Evolutionary conservation across 2,329 filamentous ascomycete genomes (phyloP).

Genomic region (Ceratocystis papillata): DNA sequence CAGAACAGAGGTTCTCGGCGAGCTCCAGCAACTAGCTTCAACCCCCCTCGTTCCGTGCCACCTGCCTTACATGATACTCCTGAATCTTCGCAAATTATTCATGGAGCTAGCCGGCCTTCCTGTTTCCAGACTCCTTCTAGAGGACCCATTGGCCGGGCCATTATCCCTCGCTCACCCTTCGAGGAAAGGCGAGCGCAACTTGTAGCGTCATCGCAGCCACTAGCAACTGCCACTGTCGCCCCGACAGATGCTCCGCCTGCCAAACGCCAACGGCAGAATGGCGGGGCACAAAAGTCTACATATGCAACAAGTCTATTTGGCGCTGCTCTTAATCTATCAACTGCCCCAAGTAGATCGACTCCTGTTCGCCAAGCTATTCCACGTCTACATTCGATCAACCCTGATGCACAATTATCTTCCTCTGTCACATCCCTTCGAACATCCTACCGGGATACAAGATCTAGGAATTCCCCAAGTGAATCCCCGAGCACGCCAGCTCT

Average conservation of each 20-base stretch:
- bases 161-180: constrained; percentile 18
- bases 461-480: neutral
- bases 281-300: constrained; percentile 34
- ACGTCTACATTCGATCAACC: constrained; percentile 14
- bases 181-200: constrained; percentile 17
- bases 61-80: neutral
- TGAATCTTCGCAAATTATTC: neutral
- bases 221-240: no score
- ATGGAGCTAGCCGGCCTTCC: neutral
- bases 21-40: constrained; percentile 11
- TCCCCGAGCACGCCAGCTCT: neutral
- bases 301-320: constrained; percentile 45
- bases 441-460: constrained; percentile 14
- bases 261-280: constrained; percentile 26
- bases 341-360: neutral
- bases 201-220: neutral
- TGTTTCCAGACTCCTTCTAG: constrained; percentile 17
- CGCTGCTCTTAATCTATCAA: constrained; percentile 34
- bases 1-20: constrained; percentile 20
- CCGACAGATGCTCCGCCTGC: constrained; percentile 8
- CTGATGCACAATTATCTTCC: neutral
- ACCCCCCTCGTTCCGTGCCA: constrained; percentile 14
- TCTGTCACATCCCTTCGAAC: constrained; percentile 14
- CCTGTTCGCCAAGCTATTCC: constrained; percentile 16
- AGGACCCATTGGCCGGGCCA: constrained; percentile 18